Base-by-base conservation (phyloP, 1,139 yeast species). In the Lodderomyces beijingensis region DNA sequence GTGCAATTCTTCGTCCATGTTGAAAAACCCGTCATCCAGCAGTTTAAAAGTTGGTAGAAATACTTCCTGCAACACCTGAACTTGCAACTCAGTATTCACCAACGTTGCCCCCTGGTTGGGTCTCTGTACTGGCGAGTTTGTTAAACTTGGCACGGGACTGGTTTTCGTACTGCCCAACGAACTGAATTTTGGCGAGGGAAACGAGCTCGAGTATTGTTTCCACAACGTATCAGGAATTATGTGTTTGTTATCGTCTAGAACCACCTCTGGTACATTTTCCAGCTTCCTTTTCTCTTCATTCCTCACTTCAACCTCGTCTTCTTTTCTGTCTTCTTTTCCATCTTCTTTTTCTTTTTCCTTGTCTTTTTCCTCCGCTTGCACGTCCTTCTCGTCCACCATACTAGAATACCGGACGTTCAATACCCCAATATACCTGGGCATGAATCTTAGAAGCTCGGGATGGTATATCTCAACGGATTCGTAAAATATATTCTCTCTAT, bases 391-490 rank as follows among this genome's bases (percentile, higher is more conserved):
- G 25, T 59, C 51, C 5, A 67, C 53, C 6, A 68, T 55, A 35
- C 74, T 70, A 25, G 80, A 71, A 51, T 88, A 91, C 34, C 97
- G 71, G 7, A 89, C 97, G 53, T 89, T 89, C 36, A 89, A 62
- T 1, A 89, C 96, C 7, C 99, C 98, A 39, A 89, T 84, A 55
- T 91, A 93, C 44, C 77, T 75, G 1, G 98, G 98, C 94, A 91
- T 84, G 53, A 84, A 93, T 38, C 71, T 67, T 34, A 88, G 66
- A 31, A 93, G 64, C 36, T 82, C 89, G 14, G 83, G 81, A 54
- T 87, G 95, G 25, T 72, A 63, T 29, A 68, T 58, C 57, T 91
- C 96, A 30, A 91, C 80, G 4, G 82, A 77, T 55, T 93, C 98
- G 55, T 93, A 93, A 81, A 95, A 89, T 41, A 70, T 62, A 55